Evolutionary conservation across 768 basidiomycete genomes (phyloP).

Genomic region (Austroboletus festivus): DNA sequence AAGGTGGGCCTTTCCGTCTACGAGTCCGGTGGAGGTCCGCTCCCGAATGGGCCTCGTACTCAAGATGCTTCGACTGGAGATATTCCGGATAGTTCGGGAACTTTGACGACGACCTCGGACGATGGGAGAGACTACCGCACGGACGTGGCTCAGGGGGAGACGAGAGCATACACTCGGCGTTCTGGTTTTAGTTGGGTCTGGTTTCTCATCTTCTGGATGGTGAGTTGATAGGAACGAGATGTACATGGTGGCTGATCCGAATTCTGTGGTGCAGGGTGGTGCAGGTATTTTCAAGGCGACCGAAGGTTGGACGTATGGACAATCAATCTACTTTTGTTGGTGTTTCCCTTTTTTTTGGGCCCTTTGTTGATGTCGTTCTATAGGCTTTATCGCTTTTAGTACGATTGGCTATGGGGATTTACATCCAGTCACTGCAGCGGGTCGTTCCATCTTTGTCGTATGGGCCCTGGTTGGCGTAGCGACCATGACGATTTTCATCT

Average conservation of each 20-base stretch:
- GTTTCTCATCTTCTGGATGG: conserved; percentile 77
- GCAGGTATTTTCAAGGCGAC: conserved; percentile 65
- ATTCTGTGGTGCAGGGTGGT: conserved; percentile 47
- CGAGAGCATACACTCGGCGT: conserved; percentile 54
- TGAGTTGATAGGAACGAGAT: conserved; percentile 28
- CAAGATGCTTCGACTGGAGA: background rate
- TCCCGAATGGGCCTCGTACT: background rate
- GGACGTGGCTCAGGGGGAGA: conserved; percentile 39
- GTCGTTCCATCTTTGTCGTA: conserved; percentile 71
- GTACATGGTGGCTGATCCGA: background rate
- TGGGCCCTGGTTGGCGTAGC: conserved; percentile 79
- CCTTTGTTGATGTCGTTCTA: background rate
- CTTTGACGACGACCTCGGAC: conserved; percentile 6
- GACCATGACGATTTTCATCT: conserved; percentile 72
- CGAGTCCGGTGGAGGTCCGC: conserved; percentile 16
- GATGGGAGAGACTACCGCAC: conserved; percentile 16
- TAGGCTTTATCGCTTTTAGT: conserved; percentile 71
- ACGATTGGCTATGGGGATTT: conserved; percentile 75
- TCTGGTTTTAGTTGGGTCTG: conserved; percentile 52
- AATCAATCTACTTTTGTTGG: conserved; percentile 72
- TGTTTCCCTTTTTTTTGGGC: background rate
- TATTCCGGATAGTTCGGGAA: conserved; percentile 6
- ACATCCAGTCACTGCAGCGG: conserved; percentile 59
- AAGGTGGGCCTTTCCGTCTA: conserved; percentile 46
- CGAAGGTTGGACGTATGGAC: conserved; percentile 65